Conservation (phyloP, 2,329 filamentous ascomycete species). For the Seiridium unicorne region DNA sequence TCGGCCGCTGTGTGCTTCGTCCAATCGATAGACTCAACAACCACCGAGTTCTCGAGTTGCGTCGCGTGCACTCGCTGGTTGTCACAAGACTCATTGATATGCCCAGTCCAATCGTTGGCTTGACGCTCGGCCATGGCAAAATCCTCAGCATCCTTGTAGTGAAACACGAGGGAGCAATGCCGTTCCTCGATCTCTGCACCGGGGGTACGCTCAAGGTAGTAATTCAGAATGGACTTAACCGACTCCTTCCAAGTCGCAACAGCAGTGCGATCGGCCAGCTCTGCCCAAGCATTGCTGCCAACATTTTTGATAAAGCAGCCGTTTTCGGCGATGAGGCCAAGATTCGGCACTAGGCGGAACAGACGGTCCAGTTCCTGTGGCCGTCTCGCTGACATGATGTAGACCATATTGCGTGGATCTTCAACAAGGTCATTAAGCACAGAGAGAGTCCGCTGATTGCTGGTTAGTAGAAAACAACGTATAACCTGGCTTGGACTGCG, state of each 20-base stretch:
- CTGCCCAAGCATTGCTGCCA: slow-evolving; percentile 68
- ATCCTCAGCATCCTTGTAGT: slow-evolving; percentile 82
- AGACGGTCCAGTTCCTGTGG: slow-evolving; percentile 85
- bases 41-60: slow-evolving; percentile 73
- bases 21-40: slow-evolving; percentile 83
- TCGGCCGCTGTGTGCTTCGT: slow-evolving; percentile 84
- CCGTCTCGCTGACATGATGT: slow-evolving; percentile 88
- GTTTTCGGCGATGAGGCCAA: slow-evolving; percentile 92
- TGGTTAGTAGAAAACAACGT: slow-evolving; percentile 9
- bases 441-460: slow-evolving; percentile 69
- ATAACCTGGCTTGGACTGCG: background rate
- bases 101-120: slow-evolving; percentile 85
- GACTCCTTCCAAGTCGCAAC: slow-evolving; percentile 80
- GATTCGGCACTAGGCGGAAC: slow-evolving; percentile 77
- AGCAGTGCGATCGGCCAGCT: slow-evolving; percentile 70
- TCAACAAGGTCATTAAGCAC: slow-evolving; percentile 78
- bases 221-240: slow-evolving; percentile 78
- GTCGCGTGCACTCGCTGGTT: slow-evolving; percentile 81
- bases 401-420: slow-evolving; percentile 81
- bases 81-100: slow-evolving; percentile 92
- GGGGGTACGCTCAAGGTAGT: slow-evolving; percentile 87
- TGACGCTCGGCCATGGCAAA: slow-evolving; percentile 72
- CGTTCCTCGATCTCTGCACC: slow-evolving; percentile 86
- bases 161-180: slow-evolving; percentile 89
- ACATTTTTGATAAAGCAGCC: slow-evolving; percentile 83